A percentile compares a stretch with the other conserved stretches of the same genome.
phyloP scores from a whole-genome alignment of 2,329 filamentous ascomycete species.

The Zalaria sp. region DNA sequence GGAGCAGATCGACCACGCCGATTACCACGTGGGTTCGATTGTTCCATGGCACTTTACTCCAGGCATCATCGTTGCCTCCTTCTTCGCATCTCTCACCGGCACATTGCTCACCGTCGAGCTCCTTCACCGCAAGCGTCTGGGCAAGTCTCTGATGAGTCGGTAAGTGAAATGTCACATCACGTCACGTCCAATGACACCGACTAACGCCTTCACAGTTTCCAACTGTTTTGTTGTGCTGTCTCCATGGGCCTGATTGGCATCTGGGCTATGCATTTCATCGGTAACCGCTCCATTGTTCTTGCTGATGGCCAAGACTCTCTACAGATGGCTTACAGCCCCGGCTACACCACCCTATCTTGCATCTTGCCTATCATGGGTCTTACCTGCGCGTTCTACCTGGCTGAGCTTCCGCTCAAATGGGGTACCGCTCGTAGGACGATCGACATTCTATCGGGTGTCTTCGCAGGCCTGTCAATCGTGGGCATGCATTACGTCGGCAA shows the following conservation, averaged over 20 bases:
- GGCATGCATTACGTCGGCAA: constrained; percentile 88
- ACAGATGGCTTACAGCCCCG: constrained; percentile 60
- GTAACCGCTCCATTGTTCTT: constrained; percentile 64
- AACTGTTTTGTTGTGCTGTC: constrained; percentile 25
- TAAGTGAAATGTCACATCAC: constrained; percentile 22
- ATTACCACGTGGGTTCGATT: neutral
- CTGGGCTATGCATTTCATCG: constrained; percentile 61
- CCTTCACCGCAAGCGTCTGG: constrained; percentile 60
- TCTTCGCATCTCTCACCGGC: constrained; percentile 58
- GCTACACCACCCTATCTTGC: constrained; percentile 63
- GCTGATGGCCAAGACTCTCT: constrained; percentile 45
- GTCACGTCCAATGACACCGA: neutral
- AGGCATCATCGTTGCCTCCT: constrained; percentile 55
- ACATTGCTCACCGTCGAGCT: constrained; percentile 69
- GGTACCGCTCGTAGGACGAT: constrained; percentile 16
- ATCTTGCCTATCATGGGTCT: constrained; percentile 67
- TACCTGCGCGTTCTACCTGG: constrained; percentile 54
- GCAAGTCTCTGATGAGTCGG: constrained; percentile 56
- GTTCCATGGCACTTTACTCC: constrained; percentile 28
- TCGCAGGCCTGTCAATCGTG: constrained; percentile 63
- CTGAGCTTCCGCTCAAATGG: constrained; percentile 31
- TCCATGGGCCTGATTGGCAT: constrained; percentile 36
- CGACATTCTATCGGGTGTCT: constrained; percentile 44
- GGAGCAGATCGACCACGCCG: no score
- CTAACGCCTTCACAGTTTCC: constrained; percentile 18